Evolutionary conservation across 192 early-diverging fungal genomes (phyloP).

Genomic region (Dissophora ornata): DNA sequence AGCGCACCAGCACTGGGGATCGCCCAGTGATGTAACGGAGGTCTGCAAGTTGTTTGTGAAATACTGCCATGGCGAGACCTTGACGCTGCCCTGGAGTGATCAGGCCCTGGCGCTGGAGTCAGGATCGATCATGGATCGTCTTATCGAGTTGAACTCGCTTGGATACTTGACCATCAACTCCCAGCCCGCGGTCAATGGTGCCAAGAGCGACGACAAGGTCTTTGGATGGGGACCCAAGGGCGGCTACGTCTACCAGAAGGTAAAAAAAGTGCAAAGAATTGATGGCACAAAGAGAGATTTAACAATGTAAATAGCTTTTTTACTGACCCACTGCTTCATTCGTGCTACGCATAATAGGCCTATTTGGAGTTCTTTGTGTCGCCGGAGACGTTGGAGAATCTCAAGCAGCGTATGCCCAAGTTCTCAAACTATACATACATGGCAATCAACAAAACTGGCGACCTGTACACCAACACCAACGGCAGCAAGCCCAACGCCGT

Average conservation of each 20-base stretch:
- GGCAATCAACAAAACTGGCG: constrained; percentile 89
- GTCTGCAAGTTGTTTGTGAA: constrained; percentile 79
- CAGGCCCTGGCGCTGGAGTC: constrained; percentile 85
- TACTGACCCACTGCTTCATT: too few relatives aligned
- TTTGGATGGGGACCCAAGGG: constrained; percentile 97
- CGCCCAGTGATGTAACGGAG: constrained; percentile 74
- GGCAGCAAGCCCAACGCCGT: constrained; percentile 90
- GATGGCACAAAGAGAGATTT: too few relatives aligned
- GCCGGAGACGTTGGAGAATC: constrained; percentile 70
- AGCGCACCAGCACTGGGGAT: constrained; percentile 79
- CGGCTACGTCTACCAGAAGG: constrained; percentile 96
- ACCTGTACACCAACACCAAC: constrained; percentile 87
- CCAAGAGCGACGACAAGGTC: constrained; percentile 75
- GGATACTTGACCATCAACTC: constrained; percentile 97
- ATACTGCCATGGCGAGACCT: constrained; percentile 79
- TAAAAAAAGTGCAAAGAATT: too few relatives aligned
- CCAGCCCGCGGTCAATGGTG: constrained; percentile 95
- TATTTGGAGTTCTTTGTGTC: constrained; percentile 97
- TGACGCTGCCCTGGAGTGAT: constrained; percentile 90
- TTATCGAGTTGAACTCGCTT: constrained; percentile 78
- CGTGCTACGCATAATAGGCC: too few relatives aligned
- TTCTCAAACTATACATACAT: constrained; percentile 84
- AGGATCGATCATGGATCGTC: constrained; percentile 70
- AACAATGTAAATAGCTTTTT: too few relatives aligned
- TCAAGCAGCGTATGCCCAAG: constrained; percentile 68